Conservation (phyloP, 2,329 filamentous ascomycete genomes). For the Trichoderma simmonsii region DNA sequence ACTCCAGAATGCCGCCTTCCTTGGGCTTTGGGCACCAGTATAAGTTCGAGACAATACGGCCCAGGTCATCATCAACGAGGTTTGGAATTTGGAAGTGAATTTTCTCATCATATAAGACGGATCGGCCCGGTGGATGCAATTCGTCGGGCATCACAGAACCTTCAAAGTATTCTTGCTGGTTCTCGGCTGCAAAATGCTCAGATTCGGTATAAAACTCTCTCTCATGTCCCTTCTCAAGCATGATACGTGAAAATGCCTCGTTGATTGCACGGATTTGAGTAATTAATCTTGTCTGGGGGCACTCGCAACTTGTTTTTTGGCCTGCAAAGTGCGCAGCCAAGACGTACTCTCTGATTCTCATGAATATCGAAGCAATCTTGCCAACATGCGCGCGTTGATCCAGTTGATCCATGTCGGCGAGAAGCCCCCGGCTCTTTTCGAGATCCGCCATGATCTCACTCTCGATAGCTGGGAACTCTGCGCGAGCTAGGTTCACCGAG, state of each 20-base stretch:
- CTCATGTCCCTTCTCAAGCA: constrained; percentile 28
- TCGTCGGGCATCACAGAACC: not conserved
- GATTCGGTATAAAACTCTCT: not conserved
- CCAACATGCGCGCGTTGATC: constrained; percentile 39
- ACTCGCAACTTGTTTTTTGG: constrained; percentile 27
- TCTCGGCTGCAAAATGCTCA: too few species aligned
- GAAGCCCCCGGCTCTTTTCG: constrained; percentile 8
- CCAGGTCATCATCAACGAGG: not conserved
- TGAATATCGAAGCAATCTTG: constrained; percentile 32
- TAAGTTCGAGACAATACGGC: constrained; percentile 18
- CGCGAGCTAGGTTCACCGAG: constrained; percentile 40
- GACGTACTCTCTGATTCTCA: constrained; percentile 27
- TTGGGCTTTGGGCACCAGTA: constrained; percentile 21
- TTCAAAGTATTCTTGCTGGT: not conserved
- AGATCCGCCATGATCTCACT: constrained; percentile 28
- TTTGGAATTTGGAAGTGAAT: not conserved
- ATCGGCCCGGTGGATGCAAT: not conserved
- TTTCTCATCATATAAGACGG: not conserved
- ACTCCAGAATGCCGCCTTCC: constrained; percentile 35
- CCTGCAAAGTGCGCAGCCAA: constrained; percentile 37
- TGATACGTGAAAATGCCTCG: constrained; percentile 32
- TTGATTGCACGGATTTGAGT: constrained; percentile 39
- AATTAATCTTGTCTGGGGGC: constrained; percentile 34
- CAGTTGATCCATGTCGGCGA: constrained; percentile 38
- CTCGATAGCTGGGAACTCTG: constrained; percentile 37